Percentiles rank a stretch among this genome's conserved stretches.
These are phyloP conservation scores for Acanthochlamys bracteata DNA, from an alignment of 106 monocot genomes.

Conservation along the genomic window DNA sequence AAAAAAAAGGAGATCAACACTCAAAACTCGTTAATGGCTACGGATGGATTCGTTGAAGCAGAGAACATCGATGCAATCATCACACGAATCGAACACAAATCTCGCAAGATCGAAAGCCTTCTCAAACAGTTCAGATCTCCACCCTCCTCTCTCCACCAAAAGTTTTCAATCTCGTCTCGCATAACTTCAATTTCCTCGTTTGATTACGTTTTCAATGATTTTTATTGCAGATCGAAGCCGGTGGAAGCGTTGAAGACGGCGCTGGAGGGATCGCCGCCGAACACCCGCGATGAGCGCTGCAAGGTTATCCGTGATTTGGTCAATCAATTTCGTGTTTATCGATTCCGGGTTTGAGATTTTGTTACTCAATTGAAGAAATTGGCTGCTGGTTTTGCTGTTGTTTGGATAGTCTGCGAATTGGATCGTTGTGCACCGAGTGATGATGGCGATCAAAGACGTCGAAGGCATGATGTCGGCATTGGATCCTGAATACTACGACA, in stretches of 20 bases:
- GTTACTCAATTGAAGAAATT: not conserved
- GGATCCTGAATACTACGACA: conserved; percentile 96
- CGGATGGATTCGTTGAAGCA: conserved; percentile 27
- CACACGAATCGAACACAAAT: conserved; percentile 85
- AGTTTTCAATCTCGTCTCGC: too few relatives aligned
- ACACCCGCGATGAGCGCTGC: conserved; percentile 79
- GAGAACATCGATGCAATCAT: conserved; percentile 87
- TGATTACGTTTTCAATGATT: too few relatives aligned
- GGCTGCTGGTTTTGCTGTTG: not conserved
- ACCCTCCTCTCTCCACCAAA: too few relatives aligned
- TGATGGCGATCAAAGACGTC: conserved; percentile 92
- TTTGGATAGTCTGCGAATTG: conserved; percentile 75
- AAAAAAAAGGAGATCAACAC: too few relatives aligned
- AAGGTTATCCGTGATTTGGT: conserved; percentile 60
- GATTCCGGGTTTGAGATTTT: too few relatives aligned
- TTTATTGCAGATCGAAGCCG: conserved; percentile 55
- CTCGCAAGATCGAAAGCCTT: conserved; percentile 76
- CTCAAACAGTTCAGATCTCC: conserved; percentile 62
- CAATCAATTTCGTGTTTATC: too few relatives aligned
- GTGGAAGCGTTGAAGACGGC: conserved; percentile 89
- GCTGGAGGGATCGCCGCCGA: conserved; percentile 65
- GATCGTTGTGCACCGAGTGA: conserved; percentile 87
- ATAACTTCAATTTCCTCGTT: too few relatives aligned
- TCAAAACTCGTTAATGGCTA: not conserved
- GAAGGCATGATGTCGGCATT: conserved; percentile 69